Evolutionary conservation across 2,329 filamentous ascomycete genomes (phyloP).

Genomic region (Diaporthe ilicicola): DNA sequence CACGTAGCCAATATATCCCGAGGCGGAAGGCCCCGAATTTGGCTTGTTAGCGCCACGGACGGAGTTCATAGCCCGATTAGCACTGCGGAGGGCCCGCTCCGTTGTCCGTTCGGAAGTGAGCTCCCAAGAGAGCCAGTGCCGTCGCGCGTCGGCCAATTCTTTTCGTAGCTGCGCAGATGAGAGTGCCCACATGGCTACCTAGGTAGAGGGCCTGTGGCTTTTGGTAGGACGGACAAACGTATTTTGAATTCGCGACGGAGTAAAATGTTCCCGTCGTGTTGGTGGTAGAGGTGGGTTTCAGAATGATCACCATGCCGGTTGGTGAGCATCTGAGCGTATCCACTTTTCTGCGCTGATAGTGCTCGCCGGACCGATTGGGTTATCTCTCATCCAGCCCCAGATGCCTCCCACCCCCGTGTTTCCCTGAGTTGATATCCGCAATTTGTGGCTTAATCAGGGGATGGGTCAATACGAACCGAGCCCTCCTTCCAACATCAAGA

Average conservation of each 20-base stretch:
- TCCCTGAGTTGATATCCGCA: neutral
- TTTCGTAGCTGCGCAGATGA: neutral
- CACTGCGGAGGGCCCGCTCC: neutral
- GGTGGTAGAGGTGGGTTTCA: neutral
- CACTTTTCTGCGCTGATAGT: neutral
- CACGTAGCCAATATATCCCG: neutral
- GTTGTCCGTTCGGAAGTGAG: neutral
- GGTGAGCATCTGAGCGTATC: neutral
- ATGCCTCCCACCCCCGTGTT: neutral
- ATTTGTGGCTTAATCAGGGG: neutral
- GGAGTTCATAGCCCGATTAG: slow-evolving; percentile 3
- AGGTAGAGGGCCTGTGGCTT: neutral
- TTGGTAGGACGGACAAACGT: neutral
- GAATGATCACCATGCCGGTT: neutral
- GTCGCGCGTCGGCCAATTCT: neutral
- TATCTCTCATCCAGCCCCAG: neutral
- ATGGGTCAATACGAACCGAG: neutral
- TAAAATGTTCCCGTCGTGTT: neutral
- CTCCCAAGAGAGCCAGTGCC: neutral
- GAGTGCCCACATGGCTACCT: slow-evolving; percentile 3
- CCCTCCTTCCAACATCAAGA: neutral
- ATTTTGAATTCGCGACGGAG: neutral
- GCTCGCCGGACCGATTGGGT: neutral
- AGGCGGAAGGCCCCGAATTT: slow-evolving; percentile 5
- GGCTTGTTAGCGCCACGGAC: neutral